These are phyloP conservation scores for Biancaea sappan DNA, from an alignment of 306 rosid genomes.

Conservation along the genomic window DNA sequence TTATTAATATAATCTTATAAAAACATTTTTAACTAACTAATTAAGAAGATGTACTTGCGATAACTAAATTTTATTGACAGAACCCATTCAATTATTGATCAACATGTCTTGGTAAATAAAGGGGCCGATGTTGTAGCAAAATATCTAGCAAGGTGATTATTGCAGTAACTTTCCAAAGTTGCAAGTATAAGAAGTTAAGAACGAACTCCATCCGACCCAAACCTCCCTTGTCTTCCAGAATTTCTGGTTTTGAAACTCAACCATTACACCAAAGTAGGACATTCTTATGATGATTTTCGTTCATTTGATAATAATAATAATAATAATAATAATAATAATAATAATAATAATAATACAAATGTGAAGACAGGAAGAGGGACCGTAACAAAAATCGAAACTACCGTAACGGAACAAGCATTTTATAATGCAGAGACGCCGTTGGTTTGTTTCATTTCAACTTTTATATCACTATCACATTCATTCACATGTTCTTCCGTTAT, in stretches of 20 bases:
- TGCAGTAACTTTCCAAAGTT: not conserved
- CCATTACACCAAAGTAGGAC: not conserved
- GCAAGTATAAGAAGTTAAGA: not conserved
- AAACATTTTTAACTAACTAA: not conserved
- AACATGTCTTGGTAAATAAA: no score
- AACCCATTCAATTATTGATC: not conserved
- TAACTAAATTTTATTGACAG: not conserved
- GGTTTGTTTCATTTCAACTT: not conserved
- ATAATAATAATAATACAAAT: no score
- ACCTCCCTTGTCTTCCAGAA: not conserved
- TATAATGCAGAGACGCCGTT: not conserved
- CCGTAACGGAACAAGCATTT: not conserved
- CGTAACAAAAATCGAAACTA: not conserved
- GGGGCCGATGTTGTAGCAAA: no score
- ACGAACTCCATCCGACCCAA: no score
- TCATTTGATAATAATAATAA: not conserved
- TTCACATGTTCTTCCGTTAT: not conserved
- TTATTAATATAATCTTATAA: no score
- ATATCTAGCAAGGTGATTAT: not conserved
- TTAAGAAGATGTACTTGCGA: not conserved
- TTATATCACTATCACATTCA: no score
- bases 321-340: no score
- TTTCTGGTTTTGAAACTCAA: not conserved
- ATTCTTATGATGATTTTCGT: not conserved
- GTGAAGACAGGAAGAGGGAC: not conserved